Evolutionary conservation across 495 filamentous ascomycete species (phyloP).

Genomic region (Neurospora sp.): DNA sequence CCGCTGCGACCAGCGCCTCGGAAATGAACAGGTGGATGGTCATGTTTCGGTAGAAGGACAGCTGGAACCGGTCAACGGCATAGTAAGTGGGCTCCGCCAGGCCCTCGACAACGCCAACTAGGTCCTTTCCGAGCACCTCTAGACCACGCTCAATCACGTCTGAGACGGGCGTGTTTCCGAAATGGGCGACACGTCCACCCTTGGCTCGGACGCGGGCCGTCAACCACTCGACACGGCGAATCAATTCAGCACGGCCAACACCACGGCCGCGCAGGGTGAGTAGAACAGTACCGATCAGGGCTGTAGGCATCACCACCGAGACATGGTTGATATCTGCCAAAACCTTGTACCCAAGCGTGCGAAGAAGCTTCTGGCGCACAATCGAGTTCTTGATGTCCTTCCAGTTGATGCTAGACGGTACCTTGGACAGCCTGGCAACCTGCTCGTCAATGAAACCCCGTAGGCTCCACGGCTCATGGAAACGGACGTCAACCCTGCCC

Average conservation of each 20-base stretch:
- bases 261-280: slow-evolving; percentile 86
- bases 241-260: slow-evolving; percentile 76
- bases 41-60: slow-evolving; percentile 98
- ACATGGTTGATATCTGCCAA: slow-evolving; percentile 90
- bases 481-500: slow-evolving; percentile 87
- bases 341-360: slow-evolving; percentile 82
- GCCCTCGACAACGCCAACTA: slow-evolving; percentile 70
- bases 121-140: slow-evolving; percentile 78
- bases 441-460: slow-evolving; percentile 70
- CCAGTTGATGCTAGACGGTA: slow-evolving; percentile 26
- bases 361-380: slow-evolving; percentile 51
- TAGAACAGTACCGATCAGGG: slow-evolving; percentile 86
- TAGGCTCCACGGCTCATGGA: slow-evolving; percentile 91
- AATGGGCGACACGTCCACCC: slow-evolving; percentile 86
- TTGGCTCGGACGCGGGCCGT: slow-evolving; percentile 71
- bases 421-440: slow-evolving; percentile 37
- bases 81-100: slow-evolving; percentile 83
- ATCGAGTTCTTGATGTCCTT: slow-evolving; percentile 34
- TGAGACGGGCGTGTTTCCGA: slow-evolving; percentile 65
- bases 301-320: slow-evolving; percentile 95
- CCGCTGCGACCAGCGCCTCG: slow-evolving; percentile 77
- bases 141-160: slow-evolving; percentile 82
- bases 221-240: slow-evolving; percentile 85
- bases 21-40: slow-evolving; percentile 95
- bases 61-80: slow-evolving; percentile 90